Evolutionary conservation across 768 basidiomycete species (phyloP).

Genomic region (Thelephora ganbajun): DNA sequence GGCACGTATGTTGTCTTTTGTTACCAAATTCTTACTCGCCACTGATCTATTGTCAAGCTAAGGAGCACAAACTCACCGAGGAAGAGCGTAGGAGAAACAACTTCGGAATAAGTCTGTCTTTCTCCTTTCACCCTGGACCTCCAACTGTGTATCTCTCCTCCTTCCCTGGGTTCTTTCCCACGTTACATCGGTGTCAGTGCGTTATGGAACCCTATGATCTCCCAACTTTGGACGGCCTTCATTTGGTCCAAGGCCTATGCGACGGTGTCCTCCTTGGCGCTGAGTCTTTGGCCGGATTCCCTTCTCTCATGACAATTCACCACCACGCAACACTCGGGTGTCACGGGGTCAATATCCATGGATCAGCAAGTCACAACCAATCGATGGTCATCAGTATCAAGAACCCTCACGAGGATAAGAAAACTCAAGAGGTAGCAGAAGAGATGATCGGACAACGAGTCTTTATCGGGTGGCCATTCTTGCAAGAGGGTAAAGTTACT

Average conservation of each 20-base stretch:
- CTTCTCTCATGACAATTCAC: constrained; percentile 83
- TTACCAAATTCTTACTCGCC: not conserved
- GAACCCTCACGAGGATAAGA: constrained; percentile 54
- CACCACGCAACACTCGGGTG: constrained; percentile 61
- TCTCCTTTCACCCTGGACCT: constrained; percentile 50
- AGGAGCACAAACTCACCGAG: constrained; percentile 59
- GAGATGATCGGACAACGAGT: constrained; percentile 64
- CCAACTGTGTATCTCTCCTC: constrained; percentile 78
- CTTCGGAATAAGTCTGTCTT: constrained; percentile 70
- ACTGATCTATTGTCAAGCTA: constrained; percentile 29
- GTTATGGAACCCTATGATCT: constrained; percentile 74
- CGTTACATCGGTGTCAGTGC: constrained; percentile 69
- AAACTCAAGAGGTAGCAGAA: constrained; percentile 59
- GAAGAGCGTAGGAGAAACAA: constrained; percentile 70
- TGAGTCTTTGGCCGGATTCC: constrained; percentile 88
- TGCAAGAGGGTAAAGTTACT: constrained; percentile 82
- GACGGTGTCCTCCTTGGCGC: constrained; percentile 82
- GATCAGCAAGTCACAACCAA: constrained; percentile 79
- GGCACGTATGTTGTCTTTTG: constrained; percentile 37
- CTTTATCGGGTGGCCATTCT: constrained; percentile 87
- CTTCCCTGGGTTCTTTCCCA: constrained; percentile 88
- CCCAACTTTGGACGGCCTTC: constrained; percentile 75
- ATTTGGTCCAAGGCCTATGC: constrained; percentile 74
- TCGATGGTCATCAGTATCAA: constrained; percentile 84
- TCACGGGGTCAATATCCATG: constrained; percentile 91